Evolutionary conservation across 441 rosid species (phyloP), one percentile per base, ranked within the genome.

Genomic region (Flueggea neowawraea): DNA sequence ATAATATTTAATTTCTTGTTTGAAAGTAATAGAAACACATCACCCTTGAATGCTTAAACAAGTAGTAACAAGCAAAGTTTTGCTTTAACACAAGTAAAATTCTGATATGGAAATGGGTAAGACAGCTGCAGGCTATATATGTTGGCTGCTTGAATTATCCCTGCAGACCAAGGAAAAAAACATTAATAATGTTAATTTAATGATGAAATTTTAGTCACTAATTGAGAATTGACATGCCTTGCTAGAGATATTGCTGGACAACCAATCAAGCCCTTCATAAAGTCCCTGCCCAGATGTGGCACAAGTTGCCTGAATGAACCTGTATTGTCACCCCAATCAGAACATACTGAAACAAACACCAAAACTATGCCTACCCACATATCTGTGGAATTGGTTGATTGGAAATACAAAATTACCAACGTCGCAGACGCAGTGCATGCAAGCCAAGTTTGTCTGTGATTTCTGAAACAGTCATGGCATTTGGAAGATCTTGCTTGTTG

Each of bases 251-350:
- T 77, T 82, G 82, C 81, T 80, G 16, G 87, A 84, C 3, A 84
- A 73, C 87, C 87, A 82, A 58, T 86, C 92, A 15, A 86, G 84
- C 44, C 87, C 87, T 74, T 84, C 86, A 47, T 84, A 86, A 12
- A 86, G 89, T 61, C 84, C 89, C 63, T 80, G 82, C 16, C 89
- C 83, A 50, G 80, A 73, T 16, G 84, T 82, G 58, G 88, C 93
- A 77, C 84, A 79, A 28, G 89, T 22, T 13, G 80, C 70, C 54
- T 82, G 92, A 47, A 86, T 84, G 31, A 75, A 84, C 87, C 91
- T 83, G 66, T 62, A 44, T 16, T 44, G 7, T 13, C n/a, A 14
- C 56, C 44, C 22, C 9, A 17, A 31, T 55, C 53, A 64, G 12
- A 54, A 16, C 44, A 6, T n/a, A 7, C 7, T n/a, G 17, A n/a